Base-by-base conservation (phyloP, 2,329 filamentous ascomycete species). In the Penicillium griseofulvum region DNA sequence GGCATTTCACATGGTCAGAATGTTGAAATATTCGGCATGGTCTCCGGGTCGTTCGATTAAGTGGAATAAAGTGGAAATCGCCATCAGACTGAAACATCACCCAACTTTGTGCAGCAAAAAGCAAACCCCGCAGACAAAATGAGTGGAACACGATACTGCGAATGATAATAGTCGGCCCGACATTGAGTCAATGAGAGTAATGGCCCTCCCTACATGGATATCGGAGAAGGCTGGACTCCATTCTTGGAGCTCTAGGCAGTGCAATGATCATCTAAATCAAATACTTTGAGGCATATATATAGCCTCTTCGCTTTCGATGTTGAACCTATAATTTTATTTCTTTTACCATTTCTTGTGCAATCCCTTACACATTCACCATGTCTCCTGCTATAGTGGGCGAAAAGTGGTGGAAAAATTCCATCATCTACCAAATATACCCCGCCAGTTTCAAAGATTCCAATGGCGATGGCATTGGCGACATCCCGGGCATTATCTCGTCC, bases 401-500 rank as follows among this genome's bases (percentile, higher is more conserved):
- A 55, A 55, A 55, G 31, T 75, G 72, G 72, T 74, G 72, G 72
- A 72, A 74, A 58, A 68, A 73, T 50, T 65, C 70, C 31, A 66
- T 67, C 12, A 64, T 74, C 52, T 74, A 74, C 56, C 64, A 71
- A 51, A 63, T 70, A 24, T 68, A 64, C 37, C 60, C 65, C 3
- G 62, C 64, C 45, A 69, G 58, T 41, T 81, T 80, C 66, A 73
- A 75, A 60, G 78, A 81, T 65, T 79, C 78, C 58, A 83, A 85
- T 54, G 78, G 78, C 36, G 81, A 84, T 63, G 83, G 86, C 49
- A 76, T 83, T 61, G 85, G 86, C 11, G 82, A 87, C 59, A 72
- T 89, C 17, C 79, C 77, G 7, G 86, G 86, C n/a, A 83, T 88
- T 54, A 81, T 82, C 11, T 80, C 80, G 39, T 83, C 85, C 58